A percentile compares a stretch with the other conserved stretches of the same genome.
Conservation (phyloP, 2,329 filamentous ascomycete species). For the Fusarium sp. region DNA sequence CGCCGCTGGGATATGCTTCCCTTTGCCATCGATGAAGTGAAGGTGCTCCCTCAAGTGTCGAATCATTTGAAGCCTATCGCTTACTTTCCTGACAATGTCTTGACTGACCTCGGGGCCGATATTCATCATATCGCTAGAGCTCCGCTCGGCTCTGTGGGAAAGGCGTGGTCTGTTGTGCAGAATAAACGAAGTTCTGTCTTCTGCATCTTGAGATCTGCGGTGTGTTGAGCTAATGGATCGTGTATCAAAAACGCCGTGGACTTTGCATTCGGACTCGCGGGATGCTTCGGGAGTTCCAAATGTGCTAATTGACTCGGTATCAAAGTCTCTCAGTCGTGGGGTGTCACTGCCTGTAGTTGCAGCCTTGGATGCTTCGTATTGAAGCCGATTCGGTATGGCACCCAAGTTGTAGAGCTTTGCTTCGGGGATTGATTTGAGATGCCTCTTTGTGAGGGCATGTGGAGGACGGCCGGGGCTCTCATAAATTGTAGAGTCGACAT, state of each 20-base stretch:
- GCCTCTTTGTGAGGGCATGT: slow-evolving; percentile 24
- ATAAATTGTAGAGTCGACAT: neutral
- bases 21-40: slow-evolving; percentile 22
- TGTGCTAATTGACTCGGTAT: slow-evolving; percentile 2
- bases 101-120: slow-evolving; percentile 12
- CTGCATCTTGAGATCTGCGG: slow-evolving; percentile 21
- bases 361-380: slow-evolving; percentile 27
- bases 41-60: slow-evolving; percentile 28
- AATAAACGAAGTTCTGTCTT: neutral
- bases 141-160: neutral
- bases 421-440: slow-evolving; percentile 19
- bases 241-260: slow-evolving; percentile 38
- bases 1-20: slow-evolving; percentile 18
- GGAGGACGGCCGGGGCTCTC: neutral
- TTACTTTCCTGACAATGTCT: slow-evolving; percentile 34
- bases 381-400: slow-evolving; percentile 5
- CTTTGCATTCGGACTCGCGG: neutral
- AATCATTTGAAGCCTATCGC: slow-evolving; percentile 33
- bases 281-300: neutral
- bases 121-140: slow-evolving; percentile 10
- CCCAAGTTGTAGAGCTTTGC: slow-evolving; percentile 27
- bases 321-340: slow-evolving; percentile 3
- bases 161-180: neutral
- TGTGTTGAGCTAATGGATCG: slow-evolving; percentile 25
- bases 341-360: slow-evolving; percentile 33